A percentile compares a stretch with the other conserved stretches of the same genome.
These are phyloP conservation scores for Chloranthus sessilifolius DNA, from an alignment of 164 flowering plant species.

Conservation along the genomic window DNA sequence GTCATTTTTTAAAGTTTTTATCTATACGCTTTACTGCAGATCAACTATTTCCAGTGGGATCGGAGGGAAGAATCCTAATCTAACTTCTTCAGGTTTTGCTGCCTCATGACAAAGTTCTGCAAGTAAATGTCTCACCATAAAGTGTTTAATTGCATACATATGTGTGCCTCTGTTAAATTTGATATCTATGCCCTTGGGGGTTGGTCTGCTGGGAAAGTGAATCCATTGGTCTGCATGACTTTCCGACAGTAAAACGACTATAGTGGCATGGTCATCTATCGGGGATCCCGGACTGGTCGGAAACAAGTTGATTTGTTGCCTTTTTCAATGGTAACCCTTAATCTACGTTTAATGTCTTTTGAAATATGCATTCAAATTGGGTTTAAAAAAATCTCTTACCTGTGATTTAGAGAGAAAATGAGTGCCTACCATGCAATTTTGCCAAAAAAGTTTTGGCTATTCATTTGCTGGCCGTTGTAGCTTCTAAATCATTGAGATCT, in stretches of 20 bases:
- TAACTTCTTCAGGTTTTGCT: conserved; percentile 82
- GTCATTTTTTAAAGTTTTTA: neutral
- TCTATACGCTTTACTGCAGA: conserved; percentile 33
- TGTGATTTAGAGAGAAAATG: too few relatives aligned
- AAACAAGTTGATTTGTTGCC: conserved; percentile 76
- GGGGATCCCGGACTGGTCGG: conserved; percentile 81
- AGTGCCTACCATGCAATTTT: too few relatives aligned
- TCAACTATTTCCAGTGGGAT: conserved; percentile 95
- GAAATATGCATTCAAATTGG: too few relatives aligned
- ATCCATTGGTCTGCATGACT: conserved; percentile 76
- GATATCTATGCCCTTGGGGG: neutral
- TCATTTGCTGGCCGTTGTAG: too few relatives aligned
- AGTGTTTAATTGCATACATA: neutral
- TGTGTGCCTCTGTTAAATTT: neutral
- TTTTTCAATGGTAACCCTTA: conserved; percentile 86
- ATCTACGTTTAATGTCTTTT: too few relatives aligned
- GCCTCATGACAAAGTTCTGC: conserved; percentile 73
- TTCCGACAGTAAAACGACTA: conserved; percentile 79
- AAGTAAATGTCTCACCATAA: conserved; percentile 29
- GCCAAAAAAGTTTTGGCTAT: too few relatives aligned
- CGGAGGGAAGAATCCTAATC: conserved; percentile 68
- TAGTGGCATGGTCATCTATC: conserved; percentile 89
- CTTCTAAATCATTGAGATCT: too few relatives aligned
- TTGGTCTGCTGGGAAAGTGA: conserved; percentile 59
- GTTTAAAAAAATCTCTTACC: too few relatives aligned